Evolutionary conservation across 2,329 filamentous ascomycete genomes (phyloP).

Genomic region (Ceratocystis papillata): DNA sequence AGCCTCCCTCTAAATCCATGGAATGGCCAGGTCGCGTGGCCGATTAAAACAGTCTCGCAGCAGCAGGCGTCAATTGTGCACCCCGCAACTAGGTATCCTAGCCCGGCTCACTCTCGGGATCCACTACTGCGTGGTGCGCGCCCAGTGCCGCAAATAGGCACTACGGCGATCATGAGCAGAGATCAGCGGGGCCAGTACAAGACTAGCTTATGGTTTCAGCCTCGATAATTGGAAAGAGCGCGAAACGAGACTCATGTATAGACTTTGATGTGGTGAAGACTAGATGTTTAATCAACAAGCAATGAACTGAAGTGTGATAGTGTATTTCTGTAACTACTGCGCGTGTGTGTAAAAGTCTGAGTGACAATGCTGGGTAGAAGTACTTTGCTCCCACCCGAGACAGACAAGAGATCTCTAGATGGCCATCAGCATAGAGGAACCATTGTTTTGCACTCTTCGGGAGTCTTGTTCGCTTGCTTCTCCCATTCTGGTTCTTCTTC

Average conservation of each 20-base stretch:
- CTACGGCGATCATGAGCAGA: neutral
- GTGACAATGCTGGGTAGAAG: too few relatives aligned
- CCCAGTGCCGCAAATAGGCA: neutral
- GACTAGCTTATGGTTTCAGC: neutral
- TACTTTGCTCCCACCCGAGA: too few relatives aligned
- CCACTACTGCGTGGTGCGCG: neutral
- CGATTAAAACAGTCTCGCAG: neutral
- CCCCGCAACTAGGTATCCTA: neutral
- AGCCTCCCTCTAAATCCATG: slow-evolving; percentile 2
- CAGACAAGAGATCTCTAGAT: too few relatives aligned
- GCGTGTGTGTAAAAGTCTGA: too few relatives aligned
- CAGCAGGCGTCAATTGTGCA: neutral
- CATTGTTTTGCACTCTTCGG: too few relatives aligned
- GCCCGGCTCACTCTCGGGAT: neutral
- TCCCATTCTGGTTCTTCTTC: too few relatives aligned
- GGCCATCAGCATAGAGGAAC: too few relatives aligned
- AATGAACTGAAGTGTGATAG: too few relatives aligned
- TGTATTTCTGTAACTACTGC: too few relatives aligned
- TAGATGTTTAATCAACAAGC: neutral
- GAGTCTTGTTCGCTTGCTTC: too few relatives aligned
- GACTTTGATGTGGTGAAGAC: neutral
- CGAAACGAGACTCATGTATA: neutral
- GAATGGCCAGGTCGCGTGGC: slow-evolving; percentile 1
- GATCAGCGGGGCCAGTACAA: neutral
- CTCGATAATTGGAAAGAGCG: neutral